phyloP scores from a whole-genome alignment of 139 green algal species.

The Haematococcus sp. region DNA sequence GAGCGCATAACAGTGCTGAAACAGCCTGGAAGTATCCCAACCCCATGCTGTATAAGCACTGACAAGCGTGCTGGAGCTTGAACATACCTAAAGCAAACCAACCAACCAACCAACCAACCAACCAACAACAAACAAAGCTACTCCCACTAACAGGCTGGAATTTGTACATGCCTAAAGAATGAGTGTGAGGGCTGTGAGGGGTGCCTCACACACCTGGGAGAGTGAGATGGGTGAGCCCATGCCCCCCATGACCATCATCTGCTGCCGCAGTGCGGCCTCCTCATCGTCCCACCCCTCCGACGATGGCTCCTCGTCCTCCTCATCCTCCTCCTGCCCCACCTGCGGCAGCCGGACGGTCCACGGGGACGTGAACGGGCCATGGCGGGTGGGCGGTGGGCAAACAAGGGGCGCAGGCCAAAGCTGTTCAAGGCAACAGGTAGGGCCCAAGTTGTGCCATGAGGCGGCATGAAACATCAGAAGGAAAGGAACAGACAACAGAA shows the following conservation, averaged over 20 bases:
- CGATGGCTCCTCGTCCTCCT: conserved; percentile 10
- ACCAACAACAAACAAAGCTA: background rate
- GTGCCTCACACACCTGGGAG: background rate
- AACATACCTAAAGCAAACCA: no score
- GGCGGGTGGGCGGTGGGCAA: background rate
- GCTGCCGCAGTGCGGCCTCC: conserved; percentile 4
- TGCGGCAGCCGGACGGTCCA: background rate
- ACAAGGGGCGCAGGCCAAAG: background rate
- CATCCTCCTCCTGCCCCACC: background rate
- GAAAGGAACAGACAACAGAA: no score
- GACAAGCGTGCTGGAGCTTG: no score
- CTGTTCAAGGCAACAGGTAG: no score
- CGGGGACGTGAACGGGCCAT: background rate
- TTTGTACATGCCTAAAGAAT: background rate
- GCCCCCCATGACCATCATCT: conserved; percentile 4
- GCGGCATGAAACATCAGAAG: no score
- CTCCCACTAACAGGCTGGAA: conserved; percentile 3
- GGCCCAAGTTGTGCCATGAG: no score
- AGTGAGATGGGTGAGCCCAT: background rate
- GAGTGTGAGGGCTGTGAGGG: background rate
- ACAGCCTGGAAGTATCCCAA: no score
- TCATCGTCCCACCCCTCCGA: conserved; percentile 18
- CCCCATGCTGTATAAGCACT: no score
- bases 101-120: no score
- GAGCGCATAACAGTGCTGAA: no score